These are phyloP conservation scores for Cornus suecica DNA, from an alignment of 148 eudicot species.

Conservation along the genomic window DNA sequence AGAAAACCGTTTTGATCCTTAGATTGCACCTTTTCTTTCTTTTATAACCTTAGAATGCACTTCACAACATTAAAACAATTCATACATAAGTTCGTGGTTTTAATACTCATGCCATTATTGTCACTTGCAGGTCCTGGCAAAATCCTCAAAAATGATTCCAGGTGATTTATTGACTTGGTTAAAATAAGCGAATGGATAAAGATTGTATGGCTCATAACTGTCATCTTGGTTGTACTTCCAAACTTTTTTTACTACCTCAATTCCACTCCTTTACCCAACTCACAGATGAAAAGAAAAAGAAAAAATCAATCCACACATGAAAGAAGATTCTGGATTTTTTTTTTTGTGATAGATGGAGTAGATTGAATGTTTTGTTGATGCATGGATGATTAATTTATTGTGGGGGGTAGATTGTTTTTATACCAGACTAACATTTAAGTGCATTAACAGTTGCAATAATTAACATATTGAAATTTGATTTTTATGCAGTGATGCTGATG, in stretches of 20 bases:
- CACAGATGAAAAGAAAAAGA: neutral
- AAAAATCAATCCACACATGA: neutral
- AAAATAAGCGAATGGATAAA: neutral
- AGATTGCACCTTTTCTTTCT: no score
- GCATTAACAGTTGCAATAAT: neutral
- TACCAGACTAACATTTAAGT: neutral
- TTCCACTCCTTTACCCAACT: neutral
- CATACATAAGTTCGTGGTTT: neutral
- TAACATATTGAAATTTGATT: neutral
- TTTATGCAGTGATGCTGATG: conserved; percentile 83
- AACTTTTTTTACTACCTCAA: neutral
- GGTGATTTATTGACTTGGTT: conserved; percentile 35
- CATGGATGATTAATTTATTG: neutral
- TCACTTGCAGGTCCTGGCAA: conserved; percentile 84
- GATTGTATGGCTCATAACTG: neutral
- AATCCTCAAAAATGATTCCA: conserved; percentile 97
- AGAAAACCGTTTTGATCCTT: no score
- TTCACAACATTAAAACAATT: neutral
- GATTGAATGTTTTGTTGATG: neutral
- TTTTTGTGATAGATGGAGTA: conserved; percentile 1
- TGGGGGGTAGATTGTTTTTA: neutral
- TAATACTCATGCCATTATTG: conserved; percentile 11
- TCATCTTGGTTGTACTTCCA: neutral
- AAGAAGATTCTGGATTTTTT: neutral
- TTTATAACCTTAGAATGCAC: no score